Evolutionary conservation across 2,329 filamentous ascomycete genomes (phyloP).

Genomic region (Fusarium anthophilum): DNA sequence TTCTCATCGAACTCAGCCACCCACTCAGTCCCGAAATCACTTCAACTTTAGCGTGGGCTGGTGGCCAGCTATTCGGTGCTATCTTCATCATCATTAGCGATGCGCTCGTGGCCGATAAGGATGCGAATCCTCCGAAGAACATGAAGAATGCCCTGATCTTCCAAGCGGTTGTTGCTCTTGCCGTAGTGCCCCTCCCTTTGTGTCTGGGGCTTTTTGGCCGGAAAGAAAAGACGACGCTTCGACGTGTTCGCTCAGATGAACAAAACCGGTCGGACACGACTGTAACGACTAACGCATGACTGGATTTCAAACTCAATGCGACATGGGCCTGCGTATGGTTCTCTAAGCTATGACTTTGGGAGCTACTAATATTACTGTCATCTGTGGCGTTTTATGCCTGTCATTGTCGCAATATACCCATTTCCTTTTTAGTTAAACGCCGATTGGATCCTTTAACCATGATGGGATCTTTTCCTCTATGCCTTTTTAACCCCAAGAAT

Average conservation of each 20-base stretch:
- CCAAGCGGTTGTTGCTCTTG: slow-evolving; percentile 75
- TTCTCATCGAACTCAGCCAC: slow-evolving; percentile 85
- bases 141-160: slow-evolving; percentile 84
- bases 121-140: slow-evolving; percentile 69
- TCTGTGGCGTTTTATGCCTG: slow-evolving; percentile 15
- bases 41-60: slow-evolving; percentile 83
- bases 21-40: slow-evolving; percentile 88
- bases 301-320: not conserved
- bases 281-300: slow-evolving; percentile 29
- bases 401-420: slow-evolving; percentile 40
- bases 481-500: slow-evolving; percentile 34
- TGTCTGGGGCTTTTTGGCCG: slow-evolving; percentile 76
- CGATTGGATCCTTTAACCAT: not conserved
- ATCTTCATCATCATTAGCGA: slow-evolving; percentile 86
- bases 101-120: slow-evolving; percentile 68
- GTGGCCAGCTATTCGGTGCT: slow-evolving; percentile 85
- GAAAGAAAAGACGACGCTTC: slow-evolving; percentile 58
- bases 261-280: slow-evolving; percentile 33
- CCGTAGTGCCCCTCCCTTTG: slow-evolving; percentile 73
- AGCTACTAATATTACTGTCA: slow-evolving; percentile 10
- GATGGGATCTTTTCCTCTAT: slow-evolving; percentile 7
- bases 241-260: slow-evolving; percentile 59
- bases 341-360: not conserved
- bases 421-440: slow-evolving; percentile 17
- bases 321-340: not conserved